These are phyloP conservation scores for Phytophthora pinifolia DNA, from an alignment of 352 stramenopile species.

Conservation along the genomic window DNA sequence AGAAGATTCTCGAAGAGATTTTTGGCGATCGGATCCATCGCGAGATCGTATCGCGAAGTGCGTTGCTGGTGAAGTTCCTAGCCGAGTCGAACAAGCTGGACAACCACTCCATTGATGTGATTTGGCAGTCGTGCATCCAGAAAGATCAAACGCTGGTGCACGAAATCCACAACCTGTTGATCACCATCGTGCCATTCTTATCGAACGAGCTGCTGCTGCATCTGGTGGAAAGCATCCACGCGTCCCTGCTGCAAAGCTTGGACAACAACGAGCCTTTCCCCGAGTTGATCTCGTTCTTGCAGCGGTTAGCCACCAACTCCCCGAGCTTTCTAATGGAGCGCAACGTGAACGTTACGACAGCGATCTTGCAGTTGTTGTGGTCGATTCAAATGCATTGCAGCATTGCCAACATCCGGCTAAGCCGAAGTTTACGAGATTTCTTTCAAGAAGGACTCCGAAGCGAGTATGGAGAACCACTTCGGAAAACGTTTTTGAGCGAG, in stretches of 20 bases:
- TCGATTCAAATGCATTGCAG: constrained; percentile 79
- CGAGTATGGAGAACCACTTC: constrained; percentile 63
- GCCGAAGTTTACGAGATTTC: constrained; percentile 70
- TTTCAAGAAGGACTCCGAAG: constrained; percentile 81
- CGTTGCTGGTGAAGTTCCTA: constrained; percentile 82
- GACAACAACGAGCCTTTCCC: constrained; percentile 61
- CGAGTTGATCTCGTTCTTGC: constrained; percentile 78
- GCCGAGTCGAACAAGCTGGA: constrained; percentile 80
- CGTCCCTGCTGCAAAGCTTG: constrained; percentile 49
- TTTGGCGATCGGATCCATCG: constrained; percentile 90
- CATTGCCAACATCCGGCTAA: constrained; percentile 60
- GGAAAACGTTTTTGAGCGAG: constrained; percentile 70
- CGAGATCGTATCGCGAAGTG: constrained; percentile 84
- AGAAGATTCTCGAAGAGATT: constrained; percentile 82
- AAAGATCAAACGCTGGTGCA: constrained; percentile 84
- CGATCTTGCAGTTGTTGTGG: constrained; percentile 78
- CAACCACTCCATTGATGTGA: constrained; percentile 61
- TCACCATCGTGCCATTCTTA: constrained; percentile 74
- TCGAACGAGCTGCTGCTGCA: constrained; percentile 71
- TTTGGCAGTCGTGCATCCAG: constrained; percentile 80
- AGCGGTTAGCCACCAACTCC: constrained; percentile 66
- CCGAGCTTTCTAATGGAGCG: constrained; percentile 76
- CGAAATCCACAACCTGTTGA: constrained; percentile 83
- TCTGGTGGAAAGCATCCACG: constrained; percentile 69
- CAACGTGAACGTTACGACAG: constrained; percentile 56